Evolutionary conservation across 1,284 basidiomycete genomes (phyloP), one percentile per base, ranked within the genome.

Genomic region (Tilletia walkeri): DNA sequence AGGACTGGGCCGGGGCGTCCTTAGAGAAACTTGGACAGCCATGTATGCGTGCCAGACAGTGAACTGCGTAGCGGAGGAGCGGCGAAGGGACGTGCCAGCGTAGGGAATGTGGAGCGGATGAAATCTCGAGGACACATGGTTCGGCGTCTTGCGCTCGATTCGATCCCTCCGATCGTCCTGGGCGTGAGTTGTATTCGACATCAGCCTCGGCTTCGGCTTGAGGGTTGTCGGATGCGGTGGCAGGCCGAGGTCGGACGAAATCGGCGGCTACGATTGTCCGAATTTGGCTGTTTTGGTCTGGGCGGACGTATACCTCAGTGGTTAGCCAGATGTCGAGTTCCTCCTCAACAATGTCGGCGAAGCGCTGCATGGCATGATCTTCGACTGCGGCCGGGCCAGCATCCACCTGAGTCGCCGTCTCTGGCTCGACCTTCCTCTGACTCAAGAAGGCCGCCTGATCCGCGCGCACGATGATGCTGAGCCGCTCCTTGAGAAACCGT

Each of bases 31-130:
- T 74, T 0, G 78, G 76, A 70, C 78, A 82, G 18, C 69, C 59
- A 2, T 65, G 69, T 0, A 78, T 72, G 3, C 81, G 69, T 2
- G 81, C 80, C 0, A 81, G 68, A 63, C 81, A 82, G 47, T 82
- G 81, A 5, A 82, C 75, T 0, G 78, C 69, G 0, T 81, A 61
- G 0, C 81, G 70, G 1, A 77, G 61, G 61, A 76, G 77, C 1
- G 78, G 73, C 69, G 80, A 78, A 18, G 72, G 73, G 7, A 79
- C 66, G 4, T 72, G 59, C 78, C 79, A 81, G 1, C 80, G 75
- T 5, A 82, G 63, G 20, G 72, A 72, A 45, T 81, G 77, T 3
- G 80, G 78, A 6, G 75, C 71, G 1, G 75, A 68, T n/a, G 75
- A 75, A 30, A 81, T 72, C 66, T 81, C 76, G 3, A 77, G 49